A percentile compares a stretch with the other conserved stretches of the same genome.
These are phyloP conservation scores for Firmiana major DNA, from an alignment of 345 rosid species.

Conservation along the genomic window DNA sequence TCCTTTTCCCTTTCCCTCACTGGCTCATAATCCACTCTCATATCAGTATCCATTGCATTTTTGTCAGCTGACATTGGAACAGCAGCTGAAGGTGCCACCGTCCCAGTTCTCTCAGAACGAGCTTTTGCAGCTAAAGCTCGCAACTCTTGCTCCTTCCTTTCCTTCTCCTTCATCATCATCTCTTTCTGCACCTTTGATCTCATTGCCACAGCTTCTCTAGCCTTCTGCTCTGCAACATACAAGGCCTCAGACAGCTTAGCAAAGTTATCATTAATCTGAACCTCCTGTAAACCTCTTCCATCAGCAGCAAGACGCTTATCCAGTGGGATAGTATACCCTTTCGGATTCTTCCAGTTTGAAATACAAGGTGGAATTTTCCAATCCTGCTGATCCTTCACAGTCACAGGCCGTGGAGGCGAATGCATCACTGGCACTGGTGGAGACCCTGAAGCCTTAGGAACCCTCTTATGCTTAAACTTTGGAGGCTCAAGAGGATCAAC, in stretches of 20 bases:
- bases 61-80: slow-evolving; percentile 53
- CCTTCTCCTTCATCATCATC: slow-evolving; percentile 90
- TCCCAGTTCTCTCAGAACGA: slow-evolving; percentile 82
- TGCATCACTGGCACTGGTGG: slow-evolving; percentile 99
- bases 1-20: slow-evolving; percentile 50
- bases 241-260: slow-evolving; percentile 89
- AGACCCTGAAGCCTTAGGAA: slow-evolving; percentile 91
- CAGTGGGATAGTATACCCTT: slow-evolving; percentile 93
- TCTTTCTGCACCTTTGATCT: slow-evolving; percentile 94
- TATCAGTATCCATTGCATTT: slow-evolving; percentile 45
- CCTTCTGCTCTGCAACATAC: slow-evolving; percentile 95
- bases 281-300: slow-evolving; percentile 94
- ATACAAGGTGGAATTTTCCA: slow-evolving; percentile 99
- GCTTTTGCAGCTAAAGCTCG: slow-evolving; percentile 95
- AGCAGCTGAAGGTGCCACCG: slow-evolving; percentile 45
- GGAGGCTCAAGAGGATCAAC: slow-evolving; percentile 98
- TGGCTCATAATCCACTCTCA: slow-evolving; percentile 57
- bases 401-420: slow-evolving; percentile 93
- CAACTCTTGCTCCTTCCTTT: slow-evolving; percentile 83
- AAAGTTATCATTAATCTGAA: slow-evolving; percentile 84
- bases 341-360: slow-evolving; percentile 93
- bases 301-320: slow-evolving; percentile 99
- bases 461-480: slow-evolving; percentile 96
- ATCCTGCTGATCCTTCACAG: slow-evolving; percentile 93
- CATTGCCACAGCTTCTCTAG: slow-evolving; percentile 97